Percentiles rank a stretch among this genome's conserved stretches.
Evolutionary conservation across 345 rosid species (phyloP).

Genomic region (Aquilaria sinensis): DNA sequence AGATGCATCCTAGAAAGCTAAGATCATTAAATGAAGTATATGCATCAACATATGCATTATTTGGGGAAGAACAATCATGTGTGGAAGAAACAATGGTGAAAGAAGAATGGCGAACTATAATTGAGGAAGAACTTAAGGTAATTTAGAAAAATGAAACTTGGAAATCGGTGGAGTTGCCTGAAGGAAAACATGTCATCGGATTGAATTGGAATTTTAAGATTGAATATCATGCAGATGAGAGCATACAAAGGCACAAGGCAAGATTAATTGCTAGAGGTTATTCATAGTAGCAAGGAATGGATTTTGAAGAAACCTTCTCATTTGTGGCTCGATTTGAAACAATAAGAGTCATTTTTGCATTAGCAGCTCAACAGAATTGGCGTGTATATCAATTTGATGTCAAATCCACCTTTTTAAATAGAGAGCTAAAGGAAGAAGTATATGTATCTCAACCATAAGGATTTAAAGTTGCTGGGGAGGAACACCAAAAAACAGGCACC

Average conservation of each 20-base stretch:
- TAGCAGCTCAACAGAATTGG: not conserved
- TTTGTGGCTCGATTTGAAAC: slow-evolving; percentile 1
- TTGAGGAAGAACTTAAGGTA: not conserved
- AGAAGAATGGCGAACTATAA: not conserved
- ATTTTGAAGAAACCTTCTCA: not conserved
- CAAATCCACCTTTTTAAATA: slow-evolving; percentile 13
- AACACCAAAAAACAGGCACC: not conserved
- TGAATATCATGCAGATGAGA: slow-evolving; percentile 6
- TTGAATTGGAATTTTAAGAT: slow-evolving; percentile 10
- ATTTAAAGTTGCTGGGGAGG: not conserved
- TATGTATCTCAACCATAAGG: slow-evolving; percentile 7
- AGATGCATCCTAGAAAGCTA: no score
- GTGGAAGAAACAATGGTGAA: not conserved
- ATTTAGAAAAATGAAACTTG: slow-evolving; percentile 10
- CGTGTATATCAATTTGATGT: slow-evolving; percentile 17
- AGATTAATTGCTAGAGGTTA: slow-evolving; percentile 7
- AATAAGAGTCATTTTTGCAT: not conserved
- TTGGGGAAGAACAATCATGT: not conserved
- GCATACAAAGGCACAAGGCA: not conserved
- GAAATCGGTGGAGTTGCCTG: not conserved
- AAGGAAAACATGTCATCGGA: slow-evolving; percentile 7
- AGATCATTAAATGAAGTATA: no score
- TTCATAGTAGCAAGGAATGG: not conserved
- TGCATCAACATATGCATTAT: not conserved
- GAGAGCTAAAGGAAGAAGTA: slow-evolving; percentile 5